These are phyloP conservation scores for Ensete glaucum DNA, from an alignment of 176 grass and related monocot genomes.

Conservation along the genomic window DNA sequence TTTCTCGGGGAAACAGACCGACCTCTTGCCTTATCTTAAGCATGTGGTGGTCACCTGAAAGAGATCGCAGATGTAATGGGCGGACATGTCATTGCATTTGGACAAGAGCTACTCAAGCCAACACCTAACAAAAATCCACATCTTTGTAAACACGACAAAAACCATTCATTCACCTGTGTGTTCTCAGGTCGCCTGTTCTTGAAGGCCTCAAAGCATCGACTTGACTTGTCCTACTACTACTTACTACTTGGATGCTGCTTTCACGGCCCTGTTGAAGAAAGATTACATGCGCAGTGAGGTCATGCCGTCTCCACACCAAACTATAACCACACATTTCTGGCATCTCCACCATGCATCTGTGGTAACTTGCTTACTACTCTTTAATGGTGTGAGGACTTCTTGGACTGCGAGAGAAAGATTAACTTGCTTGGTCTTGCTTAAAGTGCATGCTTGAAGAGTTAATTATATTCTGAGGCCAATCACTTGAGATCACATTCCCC, in stretches of 20 bases:
- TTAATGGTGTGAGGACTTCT: background rate
- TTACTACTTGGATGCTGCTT: too few species aligned
- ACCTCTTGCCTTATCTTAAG: background rate
- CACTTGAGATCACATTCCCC: background rate
- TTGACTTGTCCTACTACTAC: too few species aligned
- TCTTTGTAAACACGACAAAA: background rate
- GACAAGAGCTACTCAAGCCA: background rate
- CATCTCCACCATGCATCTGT: background rate
- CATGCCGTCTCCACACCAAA: too few species aligned
- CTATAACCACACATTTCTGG: background rate
- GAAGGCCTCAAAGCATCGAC: too few species aligned
- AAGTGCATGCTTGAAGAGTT: background rate
- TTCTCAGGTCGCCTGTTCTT: too few species aligned
- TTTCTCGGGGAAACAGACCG: background rate
- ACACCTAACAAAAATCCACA: background rate
- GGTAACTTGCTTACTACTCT: background rate
- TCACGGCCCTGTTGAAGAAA: background rate
- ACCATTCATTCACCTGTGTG: too few species aligned
- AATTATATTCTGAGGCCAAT: background rate
- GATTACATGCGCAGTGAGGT: slow-evolving; percentile 4
- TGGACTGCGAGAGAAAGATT: too few species aligned
- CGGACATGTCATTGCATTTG: background rate
- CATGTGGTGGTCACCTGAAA: slow-evolving; percentile 5
- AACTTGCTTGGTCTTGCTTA: too few species aligned
- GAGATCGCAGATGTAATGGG: background rate